Percentiles rank a stretch among this genome's conserved stretches.
These are phyloP conservation scores for Saturnispora sekii DNA, from an alignment of 805 yeast genomes.

Conservation along the genomic window DNA sequence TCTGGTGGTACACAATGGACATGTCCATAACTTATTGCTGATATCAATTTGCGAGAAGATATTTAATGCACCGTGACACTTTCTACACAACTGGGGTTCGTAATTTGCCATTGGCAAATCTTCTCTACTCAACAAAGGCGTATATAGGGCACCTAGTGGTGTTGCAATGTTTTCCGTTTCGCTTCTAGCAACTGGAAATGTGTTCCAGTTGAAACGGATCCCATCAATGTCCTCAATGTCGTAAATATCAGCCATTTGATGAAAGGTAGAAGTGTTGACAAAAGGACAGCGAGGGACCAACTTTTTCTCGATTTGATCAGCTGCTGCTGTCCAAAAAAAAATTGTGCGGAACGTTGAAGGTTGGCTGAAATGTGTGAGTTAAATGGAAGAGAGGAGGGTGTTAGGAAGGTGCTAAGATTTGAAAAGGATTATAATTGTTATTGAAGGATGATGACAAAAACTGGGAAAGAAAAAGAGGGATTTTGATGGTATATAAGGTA, in stretches of 20 bases:
- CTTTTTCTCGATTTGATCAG: neutral
- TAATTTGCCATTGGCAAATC: conserved; percentile 71
- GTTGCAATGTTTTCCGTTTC: conserved; percentile 90
- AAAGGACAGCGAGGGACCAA: neutral
- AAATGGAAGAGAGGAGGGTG: neutral
- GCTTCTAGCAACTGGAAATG: conserved; percentile 78
- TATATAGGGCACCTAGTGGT: conserved; percentile 88
- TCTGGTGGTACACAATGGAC: conserved; percentile 73
- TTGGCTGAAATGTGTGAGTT: too few species aligned
- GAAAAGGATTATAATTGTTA: too few species aligned
- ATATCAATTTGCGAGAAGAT: conserved; percentile 79
- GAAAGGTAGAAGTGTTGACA: conserved; percentile 1
- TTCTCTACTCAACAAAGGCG: conserved; percentile 79
- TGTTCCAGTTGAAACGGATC: conserved; percentile 71
- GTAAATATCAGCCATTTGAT: conserved; percentile 38
- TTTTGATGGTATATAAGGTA: too few species aligned
- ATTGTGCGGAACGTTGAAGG: neutral
- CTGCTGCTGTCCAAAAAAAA: neutral
- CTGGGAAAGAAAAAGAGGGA: too few species aligned
- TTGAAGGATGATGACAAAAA: too few species aligned
- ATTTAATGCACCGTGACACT: conserved; percentile 79
- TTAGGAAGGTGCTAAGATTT: too few species aligned
- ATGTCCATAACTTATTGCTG: conserved; percentile 69
- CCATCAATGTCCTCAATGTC: conserved; percentile 55
- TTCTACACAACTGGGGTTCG: conserved; percentile 78